Conservation (phyloP, 2,329 filamentous ascomycete species). For the Alternaria panax region DNA sequence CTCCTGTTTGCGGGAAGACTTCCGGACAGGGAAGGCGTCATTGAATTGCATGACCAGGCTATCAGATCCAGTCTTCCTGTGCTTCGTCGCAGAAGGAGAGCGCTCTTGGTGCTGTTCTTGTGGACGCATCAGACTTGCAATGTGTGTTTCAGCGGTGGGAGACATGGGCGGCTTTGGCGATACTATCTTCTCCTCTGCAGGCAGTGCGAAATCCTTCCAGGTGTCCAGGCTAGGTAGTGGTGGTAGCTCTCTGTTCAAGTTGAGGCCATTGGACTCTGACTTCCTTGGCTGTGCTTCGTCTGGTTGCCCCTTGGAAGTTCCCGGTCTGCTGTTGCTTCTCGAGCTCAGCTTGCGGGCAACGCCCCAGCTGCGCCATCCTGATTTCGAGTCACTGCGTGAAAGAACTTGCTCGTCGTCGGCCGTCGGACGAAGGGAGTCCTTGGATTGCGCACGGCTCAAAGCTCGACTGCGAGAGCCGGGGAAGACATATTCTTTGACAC, state of each 20-base stretch:
- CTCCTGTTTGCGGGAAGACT: slow-evolving; percentile 22
- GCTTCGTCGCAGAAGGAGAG: slow-evolving; percentile 35
- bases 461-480: slow-evolving; percentile 41
- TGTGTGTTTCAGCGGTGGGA: slow-evolving; percentile 37
- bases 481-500: slow-evolving; percentile 54
- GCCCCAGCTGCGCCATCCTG: slow-evolving; percentile 52
- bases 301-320: slow-evolving; percentile 37
- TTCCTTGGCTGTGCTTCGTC: slow-evolving; percentile 39
- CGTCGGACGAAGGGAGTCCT: slow-evolving; percentile 38
- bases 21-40: slow-evolving; percentile 26
- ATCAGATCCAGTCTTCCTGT: slow-evolving; percentile 43
- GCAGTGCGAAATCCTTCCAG: slow-evolving; percentile 39
- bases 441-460: slow-evolving; percentile 46
- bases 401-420: slow-evolving; percentile 22
- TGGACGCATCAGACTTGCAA: slow-evolving; percentile 47
- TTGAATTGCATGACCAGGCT: slow-evolving; percentile 34
- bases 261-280: slow-evolving; percentile 36
- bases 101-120: slow-evolving; percentile 37
- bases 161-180: slow-evolving; percentile 27
- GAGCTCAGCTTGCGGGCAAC: slow-evolving; percentile 46
- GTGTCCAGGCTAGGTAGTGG: slow-evolving; percentile 57
- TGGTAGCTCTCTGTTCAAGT: slow-evolving; percentile 58
- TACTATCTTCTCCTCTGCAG: slow-evolving; percentile 22
- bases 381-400: slow-evolving; percentile 35
- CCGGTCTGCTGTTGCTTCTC: slow-evolving; percentile 42